These are phyloP conservation scores for Tricholoma sp. DNA, from an alignment of 768 basidiomycete genomes.

Conservation along the genomic window DNA sequence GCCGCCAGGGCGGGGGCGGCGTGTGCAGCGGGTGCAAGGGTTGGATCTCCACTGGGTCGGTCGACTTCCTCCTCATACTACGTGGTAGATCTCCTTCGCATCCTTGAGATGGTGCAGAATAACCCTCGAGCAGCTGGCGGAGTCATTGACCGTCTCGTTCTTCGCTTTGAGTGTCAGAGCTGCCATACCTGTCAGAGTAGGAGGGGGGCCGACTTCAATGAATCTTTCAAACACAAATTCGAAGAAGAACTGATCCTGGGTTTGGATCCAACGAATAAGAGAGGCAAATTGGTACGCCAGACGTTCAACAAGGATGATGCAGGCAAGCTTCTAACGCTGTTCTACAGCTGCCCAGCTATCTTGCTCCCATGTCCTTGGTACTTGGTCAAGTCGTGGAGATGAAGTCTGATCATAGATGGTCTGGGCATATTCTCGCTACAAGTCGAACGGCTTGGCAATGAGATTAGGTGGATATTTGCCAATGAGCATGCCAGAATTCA, in stretches of 20 bases:
- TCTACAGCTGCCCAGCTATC: slow-evolving; percentile 79
- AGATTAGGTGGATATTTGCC: slow-evolving; percentile 98
- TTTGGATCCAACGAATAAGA: slow-evolving; percentile 99
- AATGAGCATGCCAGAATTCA: slow-evolving; percentile 92
- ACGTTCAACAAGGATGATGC: slow-evolving; percentile 93
- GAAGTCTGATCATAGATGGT: slow-evolving; percentile 95
- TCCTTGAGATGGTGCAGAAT: slow-evolving; percentile 96
- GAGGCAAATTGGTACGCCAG: slow-evolving; percentile 98
- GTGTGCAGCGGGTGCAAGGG: slow-evolving; percentile 33
- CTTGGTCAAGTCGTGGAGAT: slow-evolving; percentile 96
- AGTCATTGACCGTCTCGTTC: slow-evolving; percentile 87
- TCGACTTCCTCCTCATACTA: slow-evolving; percentile 87
- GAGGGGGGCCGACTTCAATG: slow-evolving; percentile 94
- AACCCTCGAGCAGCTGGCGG: slow-evolving; percentile 67
- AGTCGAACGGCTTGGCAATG: slow-evolving; percentile 82
- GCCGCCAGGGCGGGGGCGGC: slow-evolving; percentile 40
- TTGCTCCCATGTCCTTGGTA: slow-evolving; percentile 91
- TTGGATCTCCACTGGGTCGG: slow-evolving; percentile 32
- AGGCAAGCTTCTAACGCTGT: slow-evolving; percentile 91
- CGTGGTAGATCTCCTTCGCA: slow-evolving; percentile 95
- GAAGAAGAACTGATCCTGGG: slow-evolving; percentile 90
- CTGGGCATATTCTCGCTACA: slow-evolving; percentile 84
- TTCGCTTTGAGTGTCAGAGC: slow-evolving; percentile 86
- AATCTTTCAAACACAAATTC: slow-evolving; percentile 86
- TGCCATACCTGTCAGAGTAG: slow-evolving; percentile 95